Base-by-base conservation (phyloP, 768 basidiomycete species). In the Phanerochaete sordida region DNA sequence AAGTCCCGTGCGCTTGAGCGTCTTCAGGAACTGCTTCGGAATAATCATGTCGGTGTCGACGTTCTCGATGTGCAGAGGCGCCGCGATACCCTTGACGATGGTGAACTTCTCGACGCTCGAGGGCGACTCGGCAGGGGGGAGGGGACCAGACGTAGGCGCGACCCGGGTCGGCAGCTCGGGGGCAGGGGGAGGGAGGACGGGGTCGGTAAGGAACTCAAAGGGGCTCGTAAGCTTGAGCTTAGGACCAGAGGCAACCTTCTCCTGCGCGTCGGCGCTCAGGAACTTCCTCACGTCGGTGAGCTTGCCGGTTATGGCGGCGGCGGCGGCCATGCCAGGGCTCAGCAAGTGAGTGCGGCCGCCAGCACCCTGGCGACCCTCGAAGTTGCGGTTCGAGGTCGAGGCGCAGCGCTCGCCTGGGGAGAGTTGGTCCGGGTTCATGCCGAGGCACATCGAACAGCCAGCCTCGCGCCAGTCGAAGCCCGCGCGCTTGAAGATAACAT, bases 181-280 rank as follows among this genome's bases (percentile, higher is more conserved):
- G 43, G 69, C 71, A 8, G 75, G 75, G 16, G 79, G 71, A 15
- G 78, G 72, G 23, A 78, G 69, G 28, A 76, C 74, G 28, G 76
- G 82, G 62, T 89, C 87, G 50, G 86, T 86, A 72, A 95, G 78
- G 76, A 93, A 94, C 59, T 95, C 88, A 66, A 81, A 80, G 27
- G 83, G 85, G 61, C 79, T 90, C 26, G 83, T 78, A 50, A 85
- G 77, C 76, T 94, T 96, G 65, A 94, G 74, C 52, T 83, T 81
- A 35, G 81, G 66, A 8, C 65, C 63, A 2, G 71, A 50, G n/a
- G 64, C 59, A 44, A 60, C 43, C 54, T 68, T 63, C 56, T 74
- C 75, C 56, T 69, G 66, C 2, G 63, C 64, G 11, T 68, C 67
- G 26, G 68, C 70, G 46, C 77, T 74, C 56, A 82, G 70, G 67